Conservation (phyloP, 2,329 filamentous ascomycete genomes). For the Sphaerostilbella broomeana region DNA sequence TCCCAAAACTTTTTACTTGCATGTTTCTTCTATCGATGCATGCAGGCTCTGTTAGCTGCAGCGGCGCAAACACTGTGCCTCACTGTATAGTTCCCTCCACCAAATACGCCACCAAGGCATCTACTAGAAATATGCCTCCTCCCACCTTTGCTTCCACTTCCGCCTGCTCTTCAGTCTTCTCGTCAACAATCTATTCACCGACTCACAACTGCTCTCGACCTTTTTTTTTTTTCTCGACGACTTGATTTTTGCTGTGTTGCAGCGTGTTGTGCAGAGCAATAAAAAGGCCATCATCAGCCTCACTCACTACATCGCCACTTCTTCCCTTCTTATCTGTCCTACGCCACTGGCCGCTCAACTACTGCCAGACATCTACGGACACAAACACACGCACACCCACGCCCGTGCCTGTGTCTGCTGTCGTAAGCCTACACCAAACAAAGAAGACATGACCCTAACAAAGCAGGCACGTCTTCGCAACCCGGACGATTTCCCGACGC, state of each 20-base stretch:
- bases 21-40: constrained; percentile 12
- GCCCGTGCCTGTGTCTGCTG: constrained; percentile 33
- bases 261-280: constrained; percentile 2
- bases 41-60: neutral
- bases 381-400: constrained; percentile 17
- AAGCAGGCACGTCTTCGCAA: constrained; percentile 48
- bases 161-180: neutral
- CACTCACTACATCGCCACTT: neutral
- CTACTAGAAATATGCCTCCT: constrained; percentile 16
- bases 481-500: constrained; percentile 69
- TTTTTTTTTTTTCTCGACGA: neutral
- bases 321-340: no score
- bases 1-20: constrained; percentile 2
- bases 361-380: constrained; percentile 12
- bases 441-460: constrained; percentile 46
- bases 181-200: neutral
- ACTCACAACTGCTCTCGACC: neutral
- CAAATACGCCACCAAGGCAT: constrained; percentile 4
- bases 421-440: constrained; percentile 38
- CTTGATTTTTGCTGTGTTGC: constrained; percentile 1
- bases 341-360: neutral
- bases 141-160: constrained; percentile 3
- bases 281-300: neutral
- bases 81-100: constrained; percentile 10
- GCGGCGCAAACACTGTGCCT: constrained; percentile 3